A percentile compares a stretch with the other conserved stretches of the same genome.
Evolutionary conservation across 1,284 basidiomycete genomes (phyloP).

Genomic region (Rugiboletus extremiorientalis): DNA sequence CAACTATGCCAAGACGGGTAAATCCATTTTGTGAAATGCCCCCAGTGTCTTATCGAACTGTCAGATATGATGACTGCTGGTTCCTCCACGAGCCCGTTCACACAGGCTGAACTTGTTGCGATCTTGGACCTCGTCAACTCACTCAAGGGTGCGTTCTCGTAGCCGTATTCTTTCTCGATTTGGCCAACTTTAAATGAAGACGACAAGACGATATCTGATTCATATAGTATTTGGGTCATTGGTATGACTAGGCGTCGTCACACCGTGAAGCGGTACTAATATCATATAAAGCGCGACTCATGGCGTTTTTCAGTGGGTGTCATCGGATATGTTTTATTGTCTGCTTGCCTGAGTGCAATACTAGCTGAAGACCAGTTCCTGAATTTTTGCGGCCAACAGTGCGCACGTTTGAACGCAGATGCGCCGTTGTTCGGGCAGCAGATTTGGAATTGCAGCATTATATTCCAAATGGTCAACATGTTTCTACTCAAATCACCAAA

Average conservation of each 20-base stretch:
- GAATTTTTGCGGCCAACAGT: constrained; percentile 18
- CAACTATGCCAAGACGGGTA: constrained; percentile 16
- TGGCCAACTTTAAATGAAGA: constrained; percentile 6
- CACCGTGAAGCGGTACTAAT: neutral
- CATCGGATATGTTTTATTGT: no score
- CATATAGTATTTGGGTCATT: constrained; percentile 17
- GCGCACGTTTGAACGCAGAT: constrained; percentile 16
- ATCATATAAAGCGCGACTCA: constrained; percentile 15
- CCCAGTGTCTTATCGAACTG: neutral
- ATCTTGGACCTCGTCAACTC: constrained; percentile 18
- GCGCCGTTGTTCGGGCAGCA: constrained; percentile 7
- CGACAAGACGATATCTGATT: neutral
- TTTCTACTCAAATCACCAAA: constrained; percentile 15
- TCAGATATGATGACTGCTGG: constrained; percentile 21
- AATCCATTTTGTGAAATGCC: neutral
- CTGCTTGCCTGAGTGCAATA: neutral
- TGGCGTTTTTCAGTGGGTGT: constrained; percentile 15
- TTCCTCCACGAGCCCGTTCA: constrained; percentile 20
- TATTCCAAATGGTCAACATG: constrained; percentile 4
- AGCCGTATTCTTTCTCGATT: no score
- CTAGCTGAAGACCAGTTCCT: constrained; percentile 18
- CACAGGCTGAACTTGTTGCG: constrained; percentile 12
- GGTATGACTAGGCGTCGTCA: constrained; percentile 3
- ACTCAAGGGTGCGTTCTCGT: constrained; percentile 11
- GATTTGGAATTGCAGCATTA: constrained; percentile 6